Base-by-base conservation (phyloP, 768 basidiomycete species). In the Nevesoporus exiguus region DNA sequence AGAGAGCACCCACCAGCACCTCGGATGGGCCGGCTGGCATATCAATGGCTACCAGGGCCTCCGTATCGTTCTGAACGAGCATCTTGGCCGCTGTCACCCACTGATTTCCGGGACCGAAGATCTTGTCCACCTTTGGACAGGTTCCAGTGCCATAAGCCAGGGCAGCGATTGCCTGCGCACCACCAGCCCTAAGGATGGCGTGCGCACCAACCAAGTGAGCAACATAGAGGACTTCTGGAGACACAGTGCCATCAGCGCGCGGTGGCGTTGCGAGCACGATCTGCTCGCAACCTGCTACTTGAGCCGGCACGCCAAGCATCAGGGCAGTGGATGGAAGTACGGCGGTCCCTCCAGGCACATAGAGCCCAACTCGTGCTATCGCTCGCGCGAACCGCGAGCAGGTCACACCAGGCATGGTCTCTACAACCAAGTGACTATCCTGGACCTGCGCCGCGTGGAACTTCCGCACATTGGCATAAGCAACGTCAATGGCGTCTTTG, bases 41-140 rank as follows among this genome's bases (percentile, higher is more conserved):
- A 71, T 99, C 97, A 63, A 98, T 99, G 15, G 92, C 90, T 7
- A 98, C 94, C 57, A 95, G 72, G 9, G 97, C 96, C 63, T 95
- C 90, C 13, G 95, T 95, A 67, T 99, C 97, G 71, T 98, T 99
- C 69, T 98, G 95, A 24, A 99, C 96, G 50, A 96, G 73, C 97
- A 99, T 98, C 76, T 99, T 99, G 48, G 96, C 97, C 2, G 97
- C 97, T 2, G 96, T 99, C 22, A 99, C 97, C 93, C 95, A 99
- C 70, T 98, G 97, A 69, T 99, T 99, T 24, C 97, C 97, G 7
- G 97, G 97, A 9, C 97, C 97, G 66, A 98, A 96, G 62, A 99
- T 94, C 76, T 99, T 99, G 78, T 99, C 97, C 24, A 98, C 96
- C 73, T 99, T 98, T 15, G 94, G 93, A 7, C 95, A 93, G 5